A percentile compares a stretch with the other conserved stretches of the same genome.
These are phyloP conservation scores for Xylona heveae DNA, from an alignment of 495 filamentous ascomycete species.

Conservation along the genomic window DNA sequence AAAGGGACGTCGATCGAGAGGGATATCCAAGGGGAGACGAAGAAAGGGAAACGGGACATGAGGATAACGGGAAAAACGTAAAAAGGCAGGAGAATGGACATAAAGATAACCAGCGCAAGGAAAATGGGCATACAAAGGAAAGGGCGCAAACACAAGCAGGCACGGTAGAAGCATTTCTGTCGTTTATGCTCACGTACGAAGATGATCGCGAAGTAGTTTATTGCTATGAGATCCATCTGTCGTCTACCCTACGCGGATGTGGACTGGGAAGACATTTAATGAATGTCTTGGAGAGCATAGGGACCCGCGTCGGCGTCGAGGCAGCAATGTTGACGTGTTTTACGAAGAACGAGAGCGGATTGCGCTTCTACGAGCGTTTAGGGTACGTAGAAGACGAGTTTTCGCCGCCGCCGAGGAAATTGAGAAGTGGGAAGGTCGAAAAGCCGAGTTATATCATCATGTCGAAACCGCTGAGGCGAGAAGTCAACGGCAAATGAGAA, in stretches of 20 bases:
- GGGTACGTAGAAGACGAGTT: constrained; percentile 48
- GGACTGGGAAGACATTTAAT: constrained; percentile 18
- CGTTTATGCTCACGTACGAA: constrained; percentile 70
- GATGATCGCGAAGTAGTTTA: constrained; percentile 55
- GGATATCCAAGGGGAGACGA: no score
- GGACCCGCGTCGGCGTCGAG: constrained; percentile 20
- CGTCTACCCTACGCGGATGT: constrained; percentile 26
- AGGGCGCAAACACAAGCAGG: constrained; percentile 1
- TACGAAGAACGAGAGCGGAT: constrained; percentile 34
- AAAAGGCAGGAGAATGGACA: no score
- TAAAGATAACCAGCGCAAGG: no score
- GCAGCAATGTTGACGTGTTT: constrained; percentile 83
- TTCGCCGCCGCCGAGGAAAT: constrained; percentile 35
- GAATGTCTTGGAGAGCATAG: constrained; percentile 11
- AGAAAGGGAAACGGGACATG: no score
- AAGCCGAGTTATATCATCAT: constrained; percentile 49
- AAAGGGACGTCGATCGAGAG: no score
- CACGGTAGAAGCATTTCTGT: constrained; percentile 41
- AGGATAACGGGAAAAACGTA: no score
- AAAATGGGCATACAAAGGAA: no score
- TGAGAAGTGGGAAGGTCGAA: constrained; percentile 42
- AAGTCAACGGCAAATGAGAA: not conserved
- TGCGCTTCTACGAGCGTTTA: constrained; percentile 41
- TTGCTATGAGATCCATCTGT: constrained; percentile 74
- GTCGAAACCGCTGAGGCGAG: constrained; percentile 30